Percentiles rank a stretch among this genome's conserved stretches.
Evolutionary conservation across 306 rosid species (phyloP).

Genomic region (Rubus idaeus): DNA sequence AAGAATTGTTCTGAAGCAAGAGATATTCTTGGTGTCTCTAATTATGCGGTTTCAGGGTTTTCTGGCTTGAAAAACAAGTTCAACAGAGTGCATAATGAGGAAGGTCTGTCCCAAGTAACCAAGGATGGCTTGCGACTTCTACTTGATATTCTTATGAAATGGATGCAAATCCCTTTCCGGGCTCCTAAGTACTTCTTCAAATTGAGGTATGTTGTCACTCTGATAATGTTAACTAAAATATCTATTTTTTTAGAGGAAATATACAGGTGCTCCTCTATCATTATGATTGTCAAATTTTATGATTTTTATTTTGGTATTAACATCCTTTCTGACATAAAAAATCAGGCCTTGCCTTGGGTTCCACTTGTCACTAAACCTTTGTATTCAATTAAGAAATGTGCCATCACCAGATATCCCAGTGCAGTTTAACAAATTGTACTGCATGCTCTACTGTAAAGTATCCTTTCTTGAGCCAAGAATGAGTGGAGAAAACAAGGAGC

Average conservation of each 20-base stretch:
- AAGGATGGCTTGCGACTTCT: slow-evolving; percentile 34
- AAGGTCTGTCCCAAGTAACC: slow-evolving; percentile 26
- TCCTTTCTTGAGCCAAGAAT: slow-evolving; percentile 27
- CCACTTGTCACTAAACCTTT: slow-evolving; percentile 49
- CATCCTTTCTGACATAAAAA: slow-evolving; percentile 14
- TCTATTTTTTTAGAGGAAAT: too few species aligned
- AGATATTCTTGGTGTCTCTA: slow-evolving; percentile 39
- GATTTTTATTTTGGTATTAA: neutral
- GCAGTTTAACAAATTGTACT: slow-evolving; percentile 37
- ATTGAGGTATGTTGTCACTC: slow-evolving; percentile 43
- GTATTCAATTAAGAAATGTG: slow-evolving; percentile 55
- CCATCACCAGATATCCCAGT: slow-evolving; percentile 23
- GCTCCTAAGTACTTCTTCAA: slow-evolving; percentile 54
- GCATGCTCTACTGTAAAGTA: slow-evolving; percentile 46
- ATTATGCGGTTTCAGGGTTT: slow-evolving; percentile 38
- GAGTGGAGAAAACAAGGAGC: slow-evolving; percentile 10
- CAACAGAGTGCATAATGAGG: slow-evolving; percentile 16
- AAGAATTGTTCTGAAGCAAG: slow-evolving; percentile 33
- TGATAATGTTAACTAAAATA: neutral
- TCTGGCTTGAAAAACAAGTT: slow-evolving; percentile 30
- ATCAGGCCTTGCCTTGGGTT: slow-evolving; percentile 54
- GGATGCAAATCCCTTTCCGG: slow-evolving; percentile 50
- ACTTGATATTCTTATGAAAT: slow-evolving; percentile 34
- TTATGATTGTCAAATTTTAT: neutral
- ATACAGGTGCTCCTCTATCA: too few species aligned